Percentiles rank a stretch among this genome's conserved stretches.
Evolutionary conservation across 192 early-diverging fungal genomes (phyloP).

Genomic region (Backusella psychrophila): DNA sequence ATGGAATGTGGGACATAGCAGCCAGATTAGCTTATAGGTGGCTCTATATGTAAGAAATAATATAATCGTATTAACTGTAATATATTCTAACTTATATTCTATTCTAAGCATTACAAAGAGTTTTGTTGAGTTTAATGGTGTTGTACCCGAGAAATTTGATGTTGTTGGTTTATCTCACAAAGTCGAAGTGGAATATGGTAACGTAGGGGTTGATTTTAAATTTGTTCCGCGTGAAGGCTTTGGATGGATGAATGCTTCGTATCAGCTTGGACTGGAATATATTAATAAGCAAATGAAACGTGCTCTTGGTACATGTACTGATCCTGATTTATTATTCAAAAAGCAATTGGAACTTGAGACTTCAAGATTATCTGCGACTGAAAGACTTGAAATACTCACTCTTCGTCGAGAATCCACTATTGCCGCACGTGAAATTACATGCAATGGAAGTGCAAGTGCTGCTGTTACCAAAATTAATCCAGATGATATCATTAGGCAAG

Average conservation of each 20-base stretch:
- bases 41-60: slow-evolving; percentile 72
- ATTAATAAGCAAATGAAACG: slow-evolving; percentile 71
- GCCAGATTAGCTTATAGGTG: slow-evolving; percentile 89
- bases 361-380: not conserved
- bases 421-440: slow-evolving; percentile 9
- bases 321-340: slow-evolving; percentile 36
- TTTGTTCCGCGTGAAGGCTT: slow-evolving; percentile 97
- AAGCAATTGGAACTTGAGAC: slow-evolving; percentile 8
- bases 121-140: slow-evolving; percentile 97
- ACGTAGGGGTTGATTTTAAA: slow-evolving; percentile 93
- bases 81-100: not conserved
- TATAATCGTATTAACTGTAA: not conserved
- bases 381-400: not conserved
- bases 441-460: not conserved
- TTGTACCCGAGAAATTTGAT: slow-evolving; percentile 98
- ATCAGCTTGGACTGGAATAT: slow-evolving; percentile 81
- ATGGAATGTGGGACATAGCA: slow-evolving; percentile 73
- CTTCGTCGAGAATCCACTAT: not conserved
- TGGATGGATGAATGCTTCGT: slow-evolving; percentile 98
- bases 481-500: slow-evolving; percentile 8
- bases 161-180: slow-evolving; percentile 88
- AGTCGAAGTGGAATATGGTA: slow-evolving; percentile 95
- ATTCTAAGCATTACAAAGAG: slow-evolving; percentile 72
- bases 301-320: slow-evolving; percentile 61
- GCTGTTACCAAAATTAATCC: slow-evolving; percentile 8